Evolutionary conservation across 495 filamentous ascomycete species (phyloP), one percentile per base, ranked within the genome.

Genomic region (Neurospora tetrasperma): DNA sequence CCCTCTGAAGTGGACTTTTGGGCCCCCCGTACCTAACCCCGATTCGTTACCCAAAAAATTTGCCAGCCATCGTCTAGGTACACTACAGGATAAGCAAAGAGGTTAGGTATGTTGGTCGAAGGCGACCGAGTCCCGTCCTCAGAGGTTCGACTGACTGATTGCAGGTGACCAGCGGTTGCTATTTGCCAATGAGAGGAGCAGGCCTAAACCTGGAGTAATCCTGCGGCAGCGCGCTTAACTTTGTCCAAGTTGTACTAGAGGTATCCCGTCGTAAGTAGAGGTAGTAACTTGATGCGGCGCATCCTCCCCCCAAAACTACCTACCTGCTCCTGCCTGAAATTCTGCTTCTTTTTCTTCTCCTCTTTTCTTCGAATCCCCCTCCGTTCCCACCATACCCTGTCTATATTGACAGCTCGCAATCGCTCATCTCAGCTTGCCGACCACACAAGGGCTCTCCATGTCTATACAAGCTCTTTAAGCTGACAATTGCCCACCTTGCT

Each of bases 331-430:
- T 35, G 70, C 41, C 70, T 18, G 42, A 59, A 5, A 71, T 42
- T 48, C 41, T 71, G 16, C 41, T 71, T 54, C 20, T 59, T 72
- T 40, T 76, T 73, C 71, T 66, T 46, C 70, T 7, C 31, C 72
- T 70, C 41, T 46, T 42, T 10, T 31, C 39, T 31, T 70, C 42
- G 27, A 27, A 35, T 59, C 23, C 35, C 35, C 42, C 27, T 35
- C 42, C 42, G 44, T 38, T 18, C 31, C 10, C 70, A 31, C 40
- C 40, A 40, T 39, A 68, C 11, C 48, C 42, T 66, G 54, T 66
- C 54, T 35, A 66, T 35, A 66, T 38, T 4, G 54, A 66, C 27
- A 66, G 3, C 48, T 59, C 48, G 48, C 48, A 35, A 62, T 62
- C 14, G 27, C 31, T 62, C 54, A 27, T 27, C 1, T 62, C 54